Percentiles rank a stretch among this genome's conserved stretches.
Conservation (phyloP, 495 filamentous ascomycete species). For the Penicillium lividum region DNA sequence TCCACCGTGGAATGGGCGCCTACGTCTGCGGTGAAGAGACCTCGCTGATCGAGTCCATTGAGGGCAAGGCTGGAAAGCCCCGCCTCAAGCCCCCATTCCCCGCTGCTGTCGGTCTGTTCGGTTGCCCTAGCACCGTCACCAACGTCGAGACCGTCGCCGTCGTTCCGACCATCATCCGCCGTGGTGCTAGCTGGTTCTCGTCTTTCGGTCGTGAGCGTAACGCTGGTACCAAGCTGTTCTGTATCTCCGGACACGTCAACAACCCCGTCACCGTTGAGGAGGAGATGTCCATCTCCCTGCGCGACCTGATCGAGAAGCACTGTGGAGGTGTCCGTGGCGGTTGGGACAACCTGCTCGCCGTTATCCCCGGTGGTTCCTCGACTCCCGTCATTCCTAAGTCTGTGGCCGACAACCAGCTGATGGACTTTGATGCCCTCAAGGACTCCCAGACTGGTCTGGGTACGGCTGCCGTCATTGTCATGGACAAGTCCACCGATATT, state of each 20-base stretch:
- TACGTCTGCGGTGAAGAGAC: slow-evolving; percentile 99
- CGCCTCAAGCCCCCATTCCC: slow-evolving; percentile 98
- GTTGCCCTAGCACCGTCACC: slow-evolving; percentile 95
- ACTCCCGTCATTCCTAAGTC: slow-evolving; percentile 89
- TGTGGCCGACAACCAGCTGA: slow-evolving; percentile 89
- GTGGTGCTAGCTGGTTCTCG: slow-evolving; percentile 90
- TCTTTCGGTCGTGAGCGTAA: slow-evolving; percentile 93
- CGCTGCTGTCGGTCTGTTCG: slow-evolving; percentile 93
- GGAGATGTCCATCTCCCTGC: slow-evolving; percentile 95
- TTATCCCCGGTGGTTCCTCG: slow-evolving; percentile 96
- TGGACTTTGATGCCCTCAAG: slow-evolving; percentile 99
- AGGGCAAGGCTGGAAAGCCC: slow-evolving; percentile 98
- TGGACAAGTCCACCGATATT: slow-evolving; percentile 97
- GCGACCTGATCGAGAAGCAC: slow-evolving; percentile 95
- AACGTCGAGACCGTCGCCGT: slow-evolving; percentile 98
- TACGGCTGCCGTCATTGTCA: slow-evolving; percentile 97
- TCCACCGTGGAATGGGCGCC: slow-evolving; percentile 95
- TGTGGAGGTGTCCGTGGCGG: slow-evolving; percentile 94
- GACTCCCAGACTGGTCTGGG: slow-evolving; percentile 95
- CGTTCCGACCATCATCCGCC: slow-evolving; percentile 91
- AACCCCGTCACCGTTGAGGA: slow-evolving; percentile 97
- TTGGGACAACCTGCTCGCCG: slow-evolving; percentile 94
- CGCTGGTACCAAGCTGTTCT: slow-evolving; percentile 95
- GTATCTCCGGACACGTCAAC: slow-evolving; percentile 98
- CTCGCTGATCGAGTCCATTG: slow-evolving; percentile 93